Evolutionary conservation across 306 rosid species (phyloP), one percentile per base, ranked within the genome.

Genomic region (Albizia julibrissin): DNA sequence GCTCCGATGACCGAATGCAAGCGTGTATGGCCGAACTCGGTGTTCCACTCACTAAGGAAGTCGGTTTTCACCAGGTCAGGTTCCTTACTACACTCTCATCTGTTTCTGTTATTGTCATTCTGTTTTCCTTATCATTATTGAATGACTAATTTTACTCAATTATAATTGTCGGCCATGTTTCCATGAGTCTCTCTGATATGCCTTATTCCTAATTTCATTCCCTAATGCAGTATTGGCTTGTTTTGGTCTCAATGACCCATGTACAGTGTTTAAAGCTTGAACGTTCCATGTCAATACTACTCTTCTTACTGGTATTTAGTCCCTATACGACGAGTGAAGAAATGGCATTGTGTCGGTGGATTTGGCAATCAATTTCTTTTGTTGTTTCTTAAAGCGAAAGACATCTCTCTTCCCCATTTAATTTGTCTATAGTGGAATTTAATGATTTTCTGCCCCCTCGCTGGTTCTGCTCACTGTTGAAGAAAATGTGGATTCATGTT

Each of bases 11-110:
- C 33, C 86, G 99, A 76, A 92, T 96, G 88, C 99, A 96, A 34
- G 99, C 99, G 26, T 96, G 99, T 84, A 96, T 96, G 98, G 97
- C 99, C 9, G 99, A 96, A 87, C 98, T 96, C 82, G 99, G 99
- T 31, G 98, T 96, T 73, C 99, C 99, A 46, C 95, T 96, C 88
- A 92, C 98, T 3, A 96, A 90, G 72, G 91, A 96, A 88, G 86
- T 92, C 86, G 99, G 99, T 24, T 96, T 96, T 81, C 99, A 96
- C 87, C 99, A 95, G 98, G 99, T 95, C 99, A 95, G 98, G 93
- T 95, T 15, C 1, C 50, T 83, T 1, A 1, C 19, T 26, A 16
- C 56, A 9, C 56, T 6, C 6, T 39, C 29, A 24, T n/a, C 52
- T n/a, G 74, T 10, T 72, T 15, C 19, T 69, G 10, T 46, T 62